These are phyloP conservation scores for Fistulifera pelliculosa DNA, from an alignment of 108 stramenopile species.

Conservation along the genomic window DNA sequence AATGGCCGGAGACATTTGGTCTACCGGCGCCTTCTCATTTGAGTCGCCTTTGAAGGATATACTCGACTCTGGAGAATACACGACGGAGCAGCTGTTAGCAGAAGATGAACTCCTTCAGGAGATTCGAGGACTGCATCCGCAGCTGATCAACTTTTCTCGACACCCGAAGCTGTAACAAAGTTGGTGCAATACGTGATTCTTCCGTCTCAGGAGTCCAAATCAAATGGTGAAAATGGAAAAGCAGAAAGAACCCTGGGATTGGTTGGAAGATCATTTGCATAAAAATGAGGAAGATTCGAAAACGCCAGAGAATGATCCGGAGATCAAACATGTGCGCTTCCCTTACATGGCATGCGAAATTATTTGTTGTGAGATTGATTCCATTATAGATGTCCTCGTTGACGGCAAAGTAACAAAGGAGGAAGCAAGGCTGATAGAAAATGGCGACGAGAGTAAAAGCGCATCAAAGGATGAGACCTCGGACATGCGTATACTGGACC, in stretches of 20 bases:
- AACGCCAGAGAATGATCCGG: slow-evolving; percentile 28
- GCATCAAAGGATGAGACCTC: slow-evolving; percentile 1
- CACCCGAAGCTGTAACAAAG: slow-evolving; percentile 56
- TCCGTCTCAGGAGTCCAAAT: not conserved
- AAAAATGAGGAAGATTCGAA: slow-evolving; percentile 2
- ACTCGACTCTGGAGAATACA: slow-evolving; percentile 69
- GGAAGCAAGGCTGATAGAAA: not conserved
- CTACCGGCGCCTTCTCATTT: slow-evolving; percentile 48
- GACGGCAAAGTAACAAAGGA: slow-evolving; percentile 45
- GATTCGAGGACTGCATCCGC: slow-evolving; percentile 74
- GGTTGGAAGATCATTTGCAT: slow-evolving; percentile 6
- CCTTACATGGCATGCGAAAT: slow-evolving; percentile 97
- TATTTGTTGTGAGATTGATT: slow-evolving; percentile 87
- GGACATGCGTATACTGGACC: slow-evolving; percentile 35
- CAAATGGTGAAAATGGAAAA: slow-evolving; percentile 2
- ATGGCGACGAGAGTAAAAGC: not conserved
- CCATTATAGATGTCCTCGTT: slow-evolving; percentile 67
- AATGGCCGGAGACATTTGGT: slow-evolving; percentile 66
- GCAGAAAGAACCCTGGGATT: slow-evolving; percentile 10
- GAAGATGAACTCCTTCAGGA: slow-evolving; percentile 96
- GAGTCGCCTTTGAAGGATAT: slow-evolving; percentile 82
- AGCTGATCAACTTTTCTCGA: slow-evolving; percentile 81
- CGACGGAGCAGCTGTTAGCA: slow-evolving; percentile 71
- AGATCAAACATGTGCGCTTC: slow-evolving; percentile 50
- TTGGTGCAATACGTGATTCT: slow-evolving; percentile 61